Evolutionary conservation across 768 basidiomycete species (phyloP).

Genomic region (Trametes maxima): DNA sequence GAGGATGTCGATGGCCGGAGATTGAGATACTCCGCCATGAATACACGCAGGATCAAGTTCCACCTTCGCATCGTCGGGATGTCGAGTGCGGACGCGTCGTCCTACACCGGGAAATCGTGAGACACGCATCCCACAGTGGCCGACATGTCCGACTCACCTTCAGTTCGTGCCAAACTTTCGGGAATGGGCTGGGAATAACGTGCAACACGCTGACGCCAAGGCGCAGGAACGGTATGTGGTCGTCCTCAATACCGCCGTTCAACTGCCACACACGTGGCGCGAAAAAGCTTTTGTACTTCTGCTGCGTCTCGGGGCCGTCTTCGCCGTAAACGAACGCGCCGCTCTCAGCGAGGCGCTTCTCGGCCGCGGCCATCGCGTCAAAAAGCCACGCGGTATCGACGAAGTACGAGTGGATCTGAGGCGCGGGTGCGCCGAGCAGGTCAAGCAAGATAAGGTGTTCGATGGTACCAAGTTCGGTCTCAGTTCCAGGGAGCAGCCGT

Average conservation of each 20-base stretch:
- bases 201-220: slow-evolving; percentile 88
- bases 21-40: slow-evolving; percentile 88
- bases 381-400: slow-evolving; percentile 93
- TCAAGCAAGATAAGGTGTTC: slow-evolving; percentile 94
- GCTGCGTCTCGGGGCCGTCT: slow-evolving; percentile 42
- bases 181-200: slow-evolving; percentile 88
- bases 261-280: slow-evolving; percentile 43
- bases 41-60: slow-evolving; percentile 86
- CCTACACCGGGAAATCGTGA: slow-evolving; percentile 48
- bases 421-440: slow-evolving; percentile 78
- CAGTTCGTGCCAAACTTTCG: slow-evolving; percentile 85
- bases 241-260: slow-evolving; percentile 80
- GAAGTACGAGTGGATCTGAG: slow-evolving; percentile 80
- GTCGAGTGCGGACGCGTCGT: slow-evolving; percentile 86
- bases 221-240: slow-evolving; percentile 88
- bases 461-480: slow-evolving; percentile 73
- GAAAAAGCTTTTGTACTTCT: slow-evolving; percentile 70
- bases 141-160: slow-evolving; percentile 46
- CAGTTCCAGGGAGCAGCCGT: slow-evolving; percentile 47
- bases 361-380: slow-evolving; percentile 72
- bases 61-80: slow-evolving; percentile 84
- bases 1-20: slow-evolving; percentile 47
- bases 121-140: slow-evolving; percentile 1
- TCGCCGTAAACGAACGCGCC: slow-evolving; percentile 60
- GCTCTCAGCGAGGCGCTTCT: slow-evolving; percentile 65